These are phyloP conservation scores for Pseudozyma hubeiensis DNA, from an alignment of 1,284 basidiomycete species.

Conservation along the genomic window DNA sequence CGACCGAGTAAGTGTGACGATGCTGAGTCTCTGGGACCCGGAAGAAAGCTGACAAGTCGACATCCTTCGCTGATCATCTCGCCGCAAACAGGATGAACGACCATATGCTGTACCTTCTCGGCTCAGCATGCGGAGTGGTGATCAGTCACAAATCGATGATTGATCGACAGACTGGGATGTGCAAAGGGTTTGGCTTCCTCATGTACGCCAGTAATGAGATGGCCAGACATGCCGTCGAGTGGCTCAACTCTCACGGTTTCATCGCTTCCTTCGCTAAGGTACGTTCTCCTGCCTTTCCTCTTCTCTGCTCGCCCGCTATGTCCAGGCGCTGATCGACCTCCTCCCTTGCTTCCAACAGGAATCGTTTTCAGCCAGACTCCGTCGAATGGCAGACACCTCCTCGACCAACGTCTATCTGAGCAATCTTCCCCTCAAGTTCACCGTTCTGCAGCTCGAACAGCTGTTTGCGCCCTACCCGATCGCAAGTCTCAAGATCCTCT, in stretches of 20 bases:
- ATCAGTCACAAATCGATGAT: conserved; percentile 65
- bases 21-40: background rate
- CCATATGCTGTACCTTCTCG: conserved; percentile 50
- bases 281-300: background rate
- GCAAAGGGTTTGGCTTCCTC: conserved; percentile 63
- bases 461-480: conserved; percentile 59
- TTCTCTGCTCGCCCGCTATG: background rate
- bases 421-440: conserved; percentile 54
- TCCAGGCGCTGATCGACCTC: background rate
- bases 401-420: conserved; percentile 61
- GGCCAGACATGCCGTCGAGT: conserved; percentile 49
- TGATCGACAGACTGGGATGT: conserved; percentile 55
- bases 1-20: conserved; percentile 45
- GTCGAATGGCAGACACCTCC: conserved; percentile 50
- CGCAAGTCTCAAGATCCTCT: conserved; percentile 58
- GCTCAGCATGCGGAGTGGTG: conserved; percentile 56
- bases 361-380: conserved; percentile 54
- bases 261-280: conserved; percentile 56
- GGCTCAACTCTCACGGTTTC: conserved; percentile 51
- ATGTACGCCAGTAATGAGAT: conserved; percentile 56
- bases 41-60: background rate
- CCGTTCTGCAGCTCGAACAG: conserved; percentile 54
- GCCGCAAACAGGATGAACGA: conserved; percentile 47
- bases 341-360: conserved; percentile 14
- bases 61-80: background rate